Evolutionary conservation across 768 basidiomycete species (phyloP), one percentile per base, ranked within the genome.

Genomic region (Suillus spraguei): DNA sequence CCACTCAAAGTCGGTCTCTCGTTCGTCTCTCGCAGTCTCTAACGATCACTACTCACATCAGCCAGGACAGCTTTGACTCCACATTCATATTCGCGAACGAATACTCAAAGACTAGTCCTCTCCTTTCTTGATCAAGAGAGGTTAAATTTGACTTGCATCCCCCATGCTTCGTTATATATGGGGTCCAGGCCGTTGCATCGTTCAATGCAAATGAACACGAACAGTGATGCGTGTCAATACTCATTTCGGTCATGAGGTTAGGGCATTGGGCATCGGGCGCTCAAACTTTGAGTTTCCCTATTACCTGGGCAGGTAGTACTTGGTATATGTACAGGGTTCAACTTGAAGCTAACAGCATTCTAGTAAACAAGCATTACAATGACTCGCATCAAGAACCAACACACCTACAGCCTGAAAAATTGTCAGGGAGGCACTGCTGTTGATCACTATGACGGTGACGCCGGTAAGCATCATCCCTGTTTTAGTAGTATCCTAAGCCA

Each of bases 361-460:
- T 14, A 14, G 3, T 20, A 44, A 10, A 11, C 13, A 22, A 22
- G 13, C 13, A 24, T 3, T 28, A 61, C 22, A 17, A 74, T 75
- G 74, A 17, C 65, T 44, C 33, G 8, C 66, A 63, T 81, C 59
- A 69, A 76, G 65, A 67, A 63, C 20, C 81, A 83, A 24, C 61
- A 53, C 16, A 76, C 68, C 7, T 87, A 84, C 74, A 76, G 66
- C 38, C 78, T 88, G 67, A 76, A 70, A 44, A 89, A 87, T 71
- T 78, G 72, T 68, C 80, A 84, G 71, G 76, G 80, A 13, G 80
- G 79, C 4, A 87, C 81, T 6, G 83, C 79, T 38, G 65, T 87
- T 35, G 86, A n/a, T n/a, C n/a, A n/a, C n/a, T n/a, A n/a, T n/a
- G n/a, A n/a, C n/a, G n/a, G n/a, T n/a, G n/a, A n/a, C n/a, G n/a